Evolutionary conservation across 495 filamentous ascomycete species (phyloP).

Genomic region (Margaritispora aquatica): DNA sequence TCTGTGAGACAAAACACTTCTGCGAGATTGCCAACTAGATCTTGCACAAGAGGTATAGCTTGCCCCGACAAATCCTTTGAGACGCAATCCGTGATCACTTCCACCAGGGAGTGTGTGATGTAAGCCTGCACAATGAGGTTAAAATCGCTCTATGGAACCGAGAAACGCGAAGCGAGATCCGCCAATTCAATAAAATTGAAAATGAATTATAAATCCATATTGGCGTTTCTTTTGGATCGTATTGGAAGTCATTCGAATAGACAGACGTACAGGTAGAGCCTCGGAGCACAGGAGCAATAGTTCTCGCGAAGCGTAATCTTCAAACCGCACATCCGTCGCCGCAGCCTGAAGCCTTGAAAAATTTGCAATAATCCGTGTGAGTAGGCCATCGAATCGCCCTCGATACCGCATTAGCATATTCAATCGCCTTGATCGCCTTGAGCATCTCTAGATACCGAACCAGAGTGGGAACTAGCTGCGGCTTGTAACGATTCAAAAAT

Average conservation of each 20-base stretch:
- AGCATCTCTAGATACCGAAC: slow-evolving; percentile 15
- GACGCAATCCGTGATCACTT: slow-evolving; percentile 40
- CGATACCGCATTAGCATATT: slow-evolving; percentile 13
- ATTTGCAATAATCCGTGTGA: slow-evolving; percentile 14
- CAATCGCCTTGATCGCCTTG: slow-evolving; percentile 15
- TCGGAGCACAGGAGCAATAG: slow-evolving; percentile 26
- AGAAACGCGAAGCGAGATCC: too few species aligned
- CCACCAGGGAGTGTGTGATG: slow-evolving; percentile 44
- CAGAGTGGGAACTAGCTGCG: slow-evolving; percentile 11
- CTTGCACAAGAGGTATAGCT: slow-evolving; percentile 35
- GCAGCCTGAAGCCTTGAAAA: slow-evolving; percentile 8
- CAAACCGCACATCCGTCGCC: slow-evolving; percentile 6
- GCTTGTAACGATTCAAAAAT: slow-evolving; percentile 9
- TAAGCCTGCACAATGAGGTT: too few species aligned
- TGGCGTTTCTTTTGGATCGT: too few species aligned
- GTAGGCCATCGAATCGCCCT: slow-evolving; percentile 13
- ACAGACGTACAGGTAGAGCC: slow-evolving; percentile 42
- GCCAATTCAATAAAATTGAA: too few species aligned
- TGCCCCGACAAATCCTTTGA: slow-evolving; percentile 42
- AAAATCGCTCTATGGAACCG: too few species aligned
- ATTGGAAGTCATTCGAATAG: too few species aligned
- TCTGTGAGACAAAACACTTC: slow-evolving; percentile 64
- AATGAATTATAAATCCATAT: too few species aligned
- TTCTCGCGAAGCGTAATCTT: slow-evolving; percentile 12
- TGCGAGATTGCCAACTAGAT: slow-evolving; percentile 52